Percentiles rank a stretch among this genome's conserved stretches.
Evolutionary conservation across 805 yeast species (phyloP).

Genomic region (Nakazawaea siamensis): DNA sequence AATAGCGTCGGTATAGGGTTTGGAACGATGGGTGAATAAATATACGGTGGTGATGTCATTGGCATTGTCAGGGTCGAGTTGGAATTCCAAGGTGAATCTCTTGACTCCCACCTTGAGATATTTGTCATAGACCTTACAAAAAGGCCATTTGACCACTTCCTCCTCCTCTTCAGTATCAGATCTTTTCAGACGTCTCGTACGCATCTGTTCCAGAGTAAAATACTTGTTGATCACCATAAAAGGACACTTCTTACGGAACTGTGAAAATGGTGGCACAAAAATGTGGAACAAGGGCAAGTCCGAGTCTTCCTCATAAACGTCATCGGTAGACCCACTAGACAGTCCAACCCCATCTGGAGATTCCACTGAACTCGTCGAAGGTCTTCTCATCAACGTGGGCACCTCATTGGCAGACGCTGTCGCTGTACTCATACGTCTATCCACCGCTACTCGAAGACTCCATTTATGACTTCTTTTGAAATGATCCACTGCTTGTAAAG

Average conservation of each 20-base stretch:
- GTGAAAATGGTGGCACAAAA: conserved; percentile 9
- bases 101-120: conserved; percentile 12
- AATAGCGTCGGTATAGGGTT: conserved; percentile 13
- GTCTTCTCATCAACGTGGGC: not conserved
- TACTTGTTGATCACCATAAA: conserved; percentile 11
- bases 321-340: not conserved
- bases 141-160: conserved; percentile 7
- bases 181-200: not conserved
- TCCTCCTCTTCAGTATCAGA: not conserved
- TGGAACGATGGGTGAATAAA: conserved; percentile 12
- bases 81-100: conserved; percentile 10
- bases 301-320: conserved; percentile 9
- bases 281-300: conserved; percentile 11
- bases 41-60: conserved; percentile 4
- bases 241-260: conserved; percentile 12
- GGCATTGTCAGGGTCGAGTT: conserved; percentile 4
- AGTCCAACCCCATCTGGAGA: not conserved
- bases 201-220: conserved; percentile 2
- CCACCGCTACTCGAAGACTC: conserved; percentile 1
- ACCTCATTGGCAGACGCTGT: not conserved
- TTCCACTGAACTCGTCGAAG: not conserved
- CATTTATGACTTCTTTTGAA: conserved; percentile 10
- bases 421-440: not conserved
- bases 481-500: conserved; percentile 9
- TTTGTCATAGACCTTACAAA: conserved; percentile 12